These are phyloP conservation scores for Lithohypha guttulata DNA, from an alignment of 2,329 filamentous ascomycete species.

Conservation along the genomic window DNA sequence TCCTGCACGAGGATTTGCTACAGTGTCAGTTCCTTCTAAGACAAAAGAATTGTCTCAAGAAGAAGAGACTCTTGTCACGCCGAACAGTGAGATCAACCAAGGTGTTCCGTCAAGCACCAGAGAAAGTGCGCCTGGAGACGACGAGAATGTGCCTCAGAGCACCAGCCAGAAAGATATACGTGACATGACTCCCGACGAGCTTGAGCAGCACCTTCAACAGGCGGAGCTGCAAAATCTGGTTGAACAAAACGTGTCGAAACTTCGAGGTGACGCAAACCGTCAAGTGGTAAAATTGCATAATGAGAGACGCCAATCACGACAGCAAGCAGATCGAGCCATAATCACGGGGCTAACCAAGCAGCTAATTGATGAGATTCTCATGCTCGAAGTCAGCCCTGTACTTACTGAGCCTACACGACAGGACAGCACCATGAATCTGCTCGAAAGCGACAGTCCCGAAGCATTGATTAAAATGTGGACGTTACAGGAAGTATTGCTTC, in stretches of 20 bases:
- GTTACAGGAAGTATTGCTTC: conserved; percentile 59
- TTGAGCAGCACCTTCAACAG: conserved; percentile 78
- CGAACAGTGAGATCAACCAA: not conserved
- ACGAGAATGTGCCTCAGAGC: too few species aligned
- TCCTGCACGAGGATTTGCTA: conserved; percentile 84
- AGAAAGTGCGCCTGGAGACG: not conserved
- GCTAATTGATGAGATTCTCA: conserved; percentile 64
- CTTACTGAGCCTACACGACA: too few species aligned
- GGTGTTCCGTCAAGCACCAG: too few species aligned
- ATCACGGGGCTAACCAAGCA: conserved; percentile 73
- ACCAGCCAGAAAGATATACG: conserved; percentile 24
- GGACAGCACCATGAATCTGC: conserved; percentile 11
- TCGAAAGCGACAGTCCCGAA: conserved; percentile 54
- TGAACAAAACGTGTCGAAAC: conserved; percentile 71
- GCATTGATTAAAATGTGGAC: conserved; percentile 74
- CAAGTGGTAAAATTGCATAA: conserved; percentile 71
- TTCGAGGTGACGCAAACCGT: conserved; percentile 65
- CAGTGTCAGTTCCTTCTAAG: conserved; percentile 82
- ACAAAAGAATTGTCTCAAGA: conserved; percentile 42
- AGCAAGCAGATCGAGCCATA: conserved; percentile 62
- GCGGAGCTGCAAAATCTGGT: conserved; percentile 81
- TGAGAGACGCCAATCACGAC: conserved; percentile 69
- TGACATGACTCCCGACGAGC: conserved; percentile 69
- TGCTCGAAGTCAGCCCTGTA: too few species aligned
- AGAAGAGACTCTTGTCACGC: conserved; percentile 1